Evolutionary conservation across 176 grass and related monocot species (phyloP).

Genomic region (Ensete glaucum): DNA sequence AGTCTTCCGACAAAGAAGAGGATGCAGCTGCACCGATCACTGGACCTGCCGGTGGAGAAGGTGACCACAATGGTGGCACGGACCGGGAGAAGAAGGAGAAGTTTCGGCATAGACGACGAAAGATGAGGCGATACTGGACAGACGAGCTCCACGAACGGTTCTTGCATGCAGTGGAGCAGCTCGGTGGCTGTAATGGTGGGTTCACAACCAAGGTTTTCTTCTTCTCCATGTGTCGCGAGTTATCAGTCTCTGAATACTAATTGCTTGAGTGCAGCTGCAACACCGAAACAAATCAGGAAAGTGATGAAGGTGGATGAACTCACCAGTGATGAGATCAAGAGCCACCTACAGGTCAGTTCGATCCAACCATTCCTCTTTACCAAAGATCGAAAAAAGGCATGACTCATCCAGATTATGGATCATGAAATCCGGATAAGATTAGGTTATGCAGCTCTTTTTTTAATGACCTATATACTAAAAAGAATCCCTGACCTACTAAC

Average conservation of each 20-base stretch:
- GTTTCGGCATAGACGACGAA: background rate
- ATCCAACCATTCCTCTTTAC: no score
- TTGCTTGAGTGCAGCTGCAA: background rate
- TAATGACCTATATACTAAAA: no score
- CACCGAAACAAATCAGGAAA: background rate
- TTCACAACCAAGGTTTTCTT: background rate
- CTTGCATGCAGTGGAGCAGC: background rate
- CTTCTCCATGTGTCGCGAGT: background rate
- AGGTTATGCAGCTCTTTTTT: no score
- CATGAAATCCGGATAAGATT: no score
- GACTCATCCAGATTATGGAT: no score
- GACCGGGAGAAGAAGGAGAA: background rate
- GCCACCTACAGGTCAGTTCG: background rate
- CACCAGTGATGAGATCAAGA: background rate
- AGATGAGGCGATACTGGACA: background rate
- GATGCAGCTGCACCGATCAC: background rate
- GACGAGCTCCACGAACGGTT: background rate
- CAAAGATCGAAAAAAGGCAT: no score
- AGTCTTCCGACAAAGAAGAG: background rate
- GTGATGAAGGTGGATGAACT: background rate
- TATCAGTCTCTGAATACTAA: background rate
- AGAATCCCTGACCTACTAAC: no score
- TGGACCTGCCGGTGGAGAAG: background rate
- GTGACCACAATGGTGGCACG: background rate
- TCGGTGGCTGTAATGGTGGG: slow-evolving; percentile 4